Evolutionary conservation across 768 basidiomycete genomes (phyloP), one percentile per base, ranked within the genome.

Genomic region (Sarcomyxa edulis): DNA sequence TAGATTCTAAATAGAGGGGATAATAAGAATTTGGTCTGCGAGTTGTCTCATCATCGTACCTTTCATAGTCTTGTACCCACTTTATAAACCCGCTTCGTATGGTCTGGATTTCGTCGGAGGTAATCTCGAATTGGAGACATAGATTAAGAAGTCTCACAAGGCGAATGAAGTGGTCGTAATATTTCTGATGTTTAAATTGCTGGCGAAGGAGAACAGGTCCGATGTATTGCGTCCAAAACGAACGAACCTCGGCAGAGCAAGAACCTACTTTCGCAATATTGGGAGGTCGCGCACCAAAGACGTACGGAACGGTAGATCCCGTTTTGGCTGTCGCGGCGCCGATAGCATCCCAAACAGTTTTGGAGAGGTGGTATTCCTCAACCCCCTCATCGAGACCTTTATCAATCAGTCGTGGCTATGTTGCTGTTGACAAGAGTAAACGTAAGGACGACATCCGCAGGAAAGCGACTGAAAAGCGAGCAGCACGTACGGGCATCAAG

Each of bases 131-230:
- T 31, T 67, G 52, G 5, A 74, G 55, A 35, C 61, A 61, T 4
- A 45, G 22, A 21, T 58, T 53, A 31, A 72, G 45, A 3, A 72
- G 56, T 3, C 44, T 27, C 14, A 68, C 60, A 9, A 74, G 60
- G 3, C 52, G 15, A 5, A 70, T 34, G 41, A 72, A 71, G 43
- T 74, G 71, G 0, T 56, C 43, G 43, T 65, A 73, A 45, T 70
- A 72, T n/a, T 40, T 46, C 3, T 37, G 37, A 8, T 51, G 16
- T 6, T 9, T 21, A 46, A 72, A 72, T 1, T 52, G 47, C 7
- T 53, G 25, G 4, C 37, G 37, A 6, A 74, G 60, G 3, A 74
- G 48, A 6, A 62, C 46, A 2, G 68, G 71, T 1, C 49, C 66
- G 7, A 72, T 31, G 36, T 60, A 68, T 9, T 54, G 45, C 3